Conservation (phyloP, 192 early-diverging fungal genomes). For the Kickxella alabastrina region DNA sequence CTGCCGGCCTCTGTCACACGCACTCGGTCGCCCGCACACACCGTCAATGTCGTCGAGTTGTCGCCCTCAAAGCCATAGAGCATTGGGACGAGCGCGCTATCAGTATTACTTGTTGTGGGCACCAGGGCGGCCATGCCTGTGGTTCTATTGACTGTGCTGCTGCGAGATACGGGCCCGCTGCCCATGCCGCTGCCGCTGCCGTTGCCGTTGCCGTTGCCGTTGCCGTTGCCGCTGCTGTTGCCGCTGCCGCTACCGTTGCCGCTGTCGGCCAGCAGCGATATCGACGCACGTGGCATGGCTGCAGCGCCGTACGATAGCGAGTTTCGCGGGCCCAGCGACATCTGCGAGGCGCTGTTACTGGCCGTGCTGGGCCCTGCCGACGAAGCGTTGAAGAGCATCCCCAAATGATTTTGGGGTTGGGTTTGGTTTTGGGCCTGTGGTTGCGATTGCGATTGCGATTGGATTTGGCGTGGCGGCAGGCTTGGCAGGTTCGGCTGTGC, state of each 20-base stretch:
- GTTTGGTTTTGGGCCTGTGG: no score
- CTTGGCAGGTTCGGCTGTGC: neutral
- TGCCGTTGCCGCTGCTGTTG: constrained; percentile 1
- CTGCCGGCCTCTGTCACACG: constrained; percentile 17
- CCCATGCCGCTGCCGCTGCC: no score
- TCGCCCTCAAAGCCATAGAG: constrained; percentile 44
- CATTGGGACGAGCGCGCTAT: constrained; percentile 4
- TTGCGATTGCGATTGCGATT: no score
- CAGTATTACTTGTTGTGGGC: neutral
- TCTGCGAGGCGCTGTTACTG: neutral
- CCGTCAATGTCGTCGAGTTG: constrained; percentile 22
- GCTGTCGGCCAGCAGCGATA: neutral
- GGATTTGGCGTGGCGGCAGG: no score
- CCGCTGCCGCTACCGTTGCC: neutral
- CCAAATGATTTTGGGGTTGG: no score
- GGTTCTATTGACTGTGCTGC: no score
- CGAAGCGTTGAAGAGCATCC: neutral
- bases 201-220: neutral
- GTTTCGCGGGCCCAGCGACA: neutral
- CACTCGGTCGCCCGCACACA: constrained; percentile 26
- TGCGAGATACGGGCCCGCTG: no score
- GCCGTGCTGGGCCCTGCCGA: constrained; percentile 1
- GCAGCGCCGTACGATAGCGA: neutral
- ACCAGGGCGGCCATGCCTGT: neutral
- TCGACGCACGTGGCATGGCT: neutral